These are phyloP conservation scores for Wallemia ichthyophaga DNA, from an alignment of 1,284 basidiomycete genomes.

Conservation along the genomic window DNA sequence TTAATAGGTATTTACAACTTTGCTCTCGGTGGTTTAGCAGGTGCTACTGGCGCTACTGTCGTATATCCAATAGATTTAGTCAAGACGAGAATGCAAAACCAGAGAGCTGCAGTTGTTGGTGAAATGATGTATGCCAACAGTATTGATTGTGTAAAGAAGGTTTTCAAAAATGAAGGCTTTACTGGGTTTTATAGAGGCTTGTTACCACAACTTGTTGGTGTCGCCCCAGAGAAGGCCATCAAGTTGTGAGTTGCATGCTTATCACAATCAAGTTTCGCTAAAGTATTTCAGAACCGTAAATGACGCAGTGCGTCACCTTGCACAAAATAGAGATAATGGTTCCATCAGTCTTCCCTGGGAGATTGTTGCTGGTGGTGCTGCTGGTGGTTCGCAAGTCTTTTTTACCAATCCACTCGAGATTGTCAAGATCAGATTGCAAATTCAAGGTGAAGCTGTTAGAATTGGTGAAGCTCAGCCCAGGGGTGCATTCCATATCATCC, in stretches of 20 bases:
- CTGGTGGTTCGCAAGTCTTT: conserved; percentile 92
- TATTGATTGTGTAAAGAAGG: conserved; percentile 72
- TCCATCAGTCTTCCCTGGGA: conserved; percentile 66
- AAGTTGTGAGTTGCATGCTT: conserved; percentile 21
- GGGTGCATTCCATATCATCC: conserved; percentile 72
- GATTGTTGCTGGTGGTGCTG: conserved; percentile 61
- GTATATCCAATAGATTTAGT: conserved; percentile 43
- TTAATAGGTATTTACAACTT: conserved; percentile 39
- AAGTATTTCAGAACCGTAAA: conserved; percentile 45
- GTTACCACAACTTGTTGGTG: conserved; percentile 80
- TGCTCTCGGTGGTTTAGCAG: conserved; percentile 64
- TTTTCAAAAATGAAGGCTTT: conserved; percentile 69
- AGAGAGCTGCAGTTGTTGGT: conserved; percentile 73
- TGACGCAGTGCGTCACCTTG: conserved; percentile 53
- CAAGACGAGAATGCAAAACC: conserved; percentile 85
- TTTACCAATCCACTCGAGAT: conserved; percentile 91
- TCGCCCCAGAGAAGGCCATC: conserved; percentile 93
- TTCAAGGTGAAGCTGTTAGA: conserved; percentile 80
- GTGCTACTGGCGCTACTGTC: conserved; percentile 68
- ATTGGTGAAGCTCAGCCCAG: conserved; percentile 33
- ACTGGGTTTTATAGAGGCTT: conserved; percentile 87
- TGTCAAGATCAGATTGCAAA: conserved; percentile 61
- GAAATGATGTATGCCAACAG: conserved; percentile 85
- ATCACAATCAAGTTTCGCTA: not conserved
- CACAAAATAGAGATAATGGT: conserved; percentile 80